Evolutionary conservation across 257 asterid species (phyloP), one percentile per base, ranked within the genome.

Genomic region (Avicennia marina): DNA sequence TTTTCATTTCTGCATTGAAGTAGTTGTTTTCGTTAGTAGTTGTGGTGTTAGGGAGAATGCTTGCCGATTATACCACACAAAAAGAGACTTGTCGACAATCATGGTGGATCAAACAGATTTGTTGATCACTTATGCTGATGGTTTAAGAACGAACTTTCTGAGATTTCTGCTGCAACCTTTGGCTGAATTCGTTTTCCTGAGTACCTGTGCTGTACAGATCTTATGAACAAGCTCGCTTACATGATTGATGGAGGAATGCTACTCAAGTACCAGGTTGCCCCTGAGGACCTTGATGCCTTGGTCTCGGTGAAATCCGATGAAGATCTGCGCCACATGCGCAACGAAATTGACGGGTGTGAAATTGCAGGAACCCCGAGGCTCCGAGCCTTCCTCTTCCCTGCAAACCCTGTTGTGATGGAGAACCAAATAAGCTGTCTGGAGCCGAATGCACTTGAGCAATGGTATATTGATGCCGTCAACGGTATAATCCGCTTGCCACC

Each of bases 251-350:
- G 90, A 15, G 89, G 81, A 19, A 79, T 84, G 87, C 67, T 70
- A 56, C 89, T 93, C 52, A 89, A 84, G 74, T 89, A 84, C 72
- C 99, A 89, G 49, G 56, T 86, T 41, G 64, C 57, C 25, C 69
- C 80, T 0, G 99, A 93, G 73, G 99, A 93, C 39, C 93, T 93
- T 7, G 99, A 93, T 21, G 84, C 94, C 45, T 67, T 93, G 26
- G 82, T 93, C 22, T 68, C 96, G 0, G 94, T 93, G 18, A 89
- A 77, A 75, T 72, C 84, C 1, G 89, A 86, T 0, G 95, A 93
- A 56, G 99, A 93, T 66, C 71, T 93, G 1, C 57, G 72, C 46
- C 81, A 89, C 79, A 89, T 93, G 96, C 65, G 78, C 17, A 87
- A 75, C 0, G 97, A 93, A 59, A 78, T 77, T 27, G 79, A 77